Evolutionary conservation across 192 early-diverging fungal species (phyloP).

Genomic region (Backusella morwellensis): DNA sequence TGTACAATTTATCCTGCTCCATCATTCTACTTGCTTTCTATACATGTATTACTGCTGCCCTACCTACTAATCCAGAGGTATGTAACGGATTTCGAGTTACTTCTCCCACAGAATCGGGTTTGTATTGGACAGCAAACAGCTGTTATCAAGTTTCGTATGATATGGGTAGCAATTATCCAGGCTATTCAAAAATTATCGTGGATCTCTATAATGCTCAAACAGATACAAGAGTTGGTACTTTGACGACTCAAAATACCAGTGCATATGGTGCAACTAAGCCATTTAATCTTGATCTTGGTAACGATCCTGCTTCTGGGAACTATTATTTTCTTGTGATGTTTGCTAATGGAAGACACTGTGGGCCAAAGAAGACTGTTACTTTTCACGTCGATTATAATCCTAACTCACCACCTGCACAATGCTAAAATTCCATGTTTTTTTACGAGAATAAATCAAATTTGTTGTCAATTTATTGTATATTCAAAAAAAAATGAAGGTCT

Average conservation of each 20-base stretch:
- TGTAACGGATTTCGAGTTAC: conserved; percentile 25
- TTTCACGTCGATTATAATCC: conserved; percentile 16
- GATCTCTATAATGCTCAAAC: conserved; percentile 12
- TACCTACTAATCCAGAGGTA: not conserved
- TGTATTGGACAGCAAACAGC: conserved; percentile 18
- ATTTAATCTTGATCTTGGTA: conserved; percentile 8
- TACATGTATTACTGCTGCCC: not conserved
- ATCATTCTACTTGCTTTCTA: not conserved
- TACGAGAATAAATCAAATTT: not conserved
- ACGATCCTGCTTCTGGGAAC: not conserved
- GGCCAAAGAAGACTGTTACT: not conserved
- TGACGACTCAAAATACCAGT: not conserved
- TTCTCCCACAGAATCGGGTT: conserved; percentile 12
- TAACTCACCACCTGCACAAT: conserved; percentile 15
- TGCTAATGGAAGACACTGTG: conserved; percentile 5
- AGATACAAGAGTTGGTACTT: conserved; percentile 1
- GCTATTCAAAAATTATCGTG: not conserved
- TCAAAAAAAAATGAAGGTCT: too few relatives aligned
- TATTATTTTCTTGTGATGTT: conserved; percentile 21
- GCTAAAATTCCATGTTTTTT: conserved; percentile 7
- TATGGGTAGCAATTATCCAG: conserved; percentile 11
- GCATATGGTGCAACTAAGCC: not conserved
- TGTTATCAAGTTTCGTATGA: conserved; percentile 22
- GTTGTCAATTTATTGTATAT: too few relatives aligned
- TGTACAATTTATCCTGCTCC: not conserved